Evolutionary conservation across 2,329 filamentous ascomycete genomes (phyloP).

Genomic region (Ramularia collo-cygni): DNA sequence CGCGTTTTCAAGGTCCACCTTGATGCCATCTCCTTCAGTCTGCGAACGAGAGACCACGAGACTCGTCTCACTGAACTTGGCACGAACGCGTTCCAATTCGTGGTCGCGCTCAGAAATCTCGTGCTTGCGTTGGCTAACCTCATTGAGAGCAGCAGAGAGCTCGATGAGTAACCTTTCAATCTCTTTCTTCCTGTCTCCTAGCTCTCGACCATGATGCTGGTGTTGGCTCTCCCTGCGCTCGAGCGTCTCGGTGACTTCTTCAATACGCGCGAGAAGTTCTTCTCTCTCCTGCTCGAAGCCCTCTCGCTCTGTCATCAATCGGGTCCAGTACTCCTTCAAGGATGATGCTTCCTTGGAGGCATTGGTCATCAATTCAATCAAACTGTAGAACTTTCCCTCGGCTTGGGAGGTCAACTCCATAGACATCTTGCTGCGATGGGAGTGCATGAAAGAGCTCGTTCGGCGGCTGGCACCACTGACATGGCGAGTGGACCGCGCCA

Average conservation of each 20-base stretch:
- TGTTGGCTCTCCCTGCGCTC: conserved; percentile 22
- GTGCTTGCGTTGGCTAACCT: conserved; percentile 22
- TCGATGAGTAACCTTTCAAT: conserved; percentile 28
- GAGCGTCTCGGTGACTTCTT: conserved; percentile 24
- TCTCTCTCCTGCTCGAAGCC: conserved; percentile 25
- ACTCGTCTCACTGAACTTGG: conserved; percentile 16
- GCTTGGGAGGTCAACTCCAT: conserved; percentile 25
- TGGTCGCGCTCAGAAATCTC: conserved; percentile 25
- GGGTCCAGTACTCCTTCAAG: conserved; percentile 27
- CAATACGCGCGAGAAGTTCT: conserved; percentile 24
- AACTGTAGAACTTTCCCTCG: conserved; percentile 27
- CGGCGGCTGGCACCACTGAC: conserved; percentile 17
- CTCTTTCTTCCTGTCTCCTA: conserved; percentile 24
- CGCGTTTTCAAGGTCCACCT: conserved; percentile 20
- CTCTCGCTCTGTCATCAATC: conserved; percentile 26
- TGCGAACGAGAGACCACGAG: conserved; percentile 17
- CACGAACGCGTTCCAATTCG: conserved; percentile 21
- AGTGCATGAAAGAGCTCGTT: conserved; percentile 20
- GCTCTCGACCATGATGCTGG: conserved; percentile 20
- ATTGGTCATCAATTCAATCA: conserved; percentile 28
- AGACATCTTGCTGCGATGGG: conserved; percentile 25
- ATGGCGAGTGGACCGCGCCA: conserved; percentile 15
- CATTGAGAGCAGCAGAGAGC: conserved; percentile 21
- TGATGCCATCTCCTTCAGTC: conserved; percentile 22
- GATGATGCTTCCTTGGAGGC: conserved; percentile 26